Conservation (phyloP, 345 rosid genomes). For the Balakata baccata region DNA sequence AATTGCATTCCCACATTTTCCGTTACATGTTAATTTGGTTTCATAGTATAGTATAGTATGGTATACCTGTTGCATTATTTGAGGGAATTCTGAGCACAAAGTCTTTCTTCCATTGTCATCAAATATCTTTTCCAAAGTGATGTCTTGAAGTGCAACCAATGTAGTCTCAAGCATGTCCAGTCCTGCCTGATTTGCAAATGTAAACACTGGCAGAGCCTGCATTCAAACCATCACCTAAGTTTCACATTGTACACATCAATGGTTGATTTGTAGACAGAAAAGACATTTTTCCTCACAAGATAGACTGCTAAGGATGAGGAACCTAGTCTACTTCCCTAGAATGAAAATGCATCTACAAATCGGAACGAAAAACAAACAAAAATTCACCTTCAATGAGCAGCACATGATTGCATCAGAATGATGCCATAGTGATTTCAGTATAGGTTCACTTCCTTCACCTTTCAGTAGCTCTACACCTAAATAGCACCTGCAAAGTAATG, state of each 20-base stretch:
- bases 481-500: constrained; percentile 52
- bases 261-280: not conserved
- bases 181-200: constrained; percentile 33
- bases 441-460: constrained; percentile 66
- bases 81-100: constrained; percentile 32
- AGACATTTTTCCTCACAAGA: not conserved
- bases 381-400: constrained; percentile 66
- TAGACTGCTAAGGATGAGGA: no score
- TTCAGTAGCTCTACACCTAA: constrained; percentile 85
- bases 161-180: constrained; percentile 35
- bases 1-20: not conserved
- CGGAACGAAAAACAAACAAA: no score
- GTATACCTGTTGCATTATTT: constrained; percentile 34
- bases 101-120: constrained; percentile 31
- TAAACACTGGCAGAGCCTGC: constrained; percentile 30
- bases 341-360: no score
- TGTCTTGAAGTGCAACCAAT: constrained; percentile 32
- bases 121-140: constrained; percentile 29
- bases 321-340: no score
- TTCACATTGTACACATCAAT: not conserved
- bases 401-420: constrained; percentile 82
- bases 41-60: not conserved
- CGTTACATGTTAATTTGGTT: not conserved
- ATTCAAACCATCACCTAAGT: not conserved
- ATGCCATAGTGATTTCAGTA: constrained; percentile 85